Conservation (phyloP, 257 asterid genomes). For the Linaria vulgaris region DNA sequence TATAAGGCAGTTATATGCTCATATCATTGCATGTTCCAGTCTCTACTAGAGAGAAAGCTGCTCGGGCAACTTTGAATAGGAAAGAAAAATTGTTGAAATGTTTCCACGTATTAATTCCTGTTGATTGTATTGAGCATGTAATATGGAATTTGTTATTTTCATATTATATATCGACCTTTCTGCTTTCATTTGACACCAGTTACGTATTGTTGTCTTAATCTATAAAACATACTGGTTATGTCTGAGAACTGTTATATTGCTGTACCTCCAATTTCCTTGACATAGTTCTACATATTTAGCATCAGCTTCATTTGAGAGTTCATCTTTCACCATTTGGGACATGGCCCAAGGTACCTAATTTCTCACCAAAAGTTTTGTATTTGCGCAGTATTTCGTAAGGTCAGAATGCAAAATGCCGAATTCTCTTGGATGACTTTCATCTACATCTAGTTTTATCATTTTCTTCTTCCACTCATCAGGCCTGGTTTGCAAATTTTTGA, state of each 20-base stretch:
- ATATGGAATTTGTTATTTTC: background rate
- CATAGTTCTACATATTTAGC: conserved; percentile 75
- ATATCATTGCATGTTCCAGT: too few relatives aligned
- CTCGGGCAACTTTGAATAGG: too few relatives aligned
- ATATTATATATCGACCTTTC: background rate
- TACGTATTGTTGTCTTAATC: background rate
- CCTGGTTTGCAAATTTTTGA: background rate
- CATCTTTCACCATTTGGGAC: conserved; percentile 96
- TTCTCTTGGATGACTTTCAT: background rate
- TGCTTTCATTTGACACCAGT: background rate
- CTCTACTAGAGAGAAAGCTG: too few relatives aligned
- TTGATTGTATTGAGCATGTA: background rate
- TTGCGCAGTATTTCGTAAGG: conserved; percentile 1
- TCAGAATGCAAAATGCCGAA: background rate
- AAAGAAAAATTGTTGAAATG: background rate
- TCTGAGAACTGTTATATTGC: conserved; percentile 2
- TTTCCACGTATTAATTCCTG: background rate
- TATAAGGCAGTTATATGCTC: too few relatives aligned
- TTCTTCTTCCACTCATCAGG: background rate
- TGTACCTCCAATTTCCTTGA: conserved; percentile 46
- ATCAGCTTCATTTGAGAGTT: conserved; percentile 83
- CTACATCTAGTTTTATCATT: background rate
- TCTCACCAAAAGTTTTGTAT: conserved; percentile 19
- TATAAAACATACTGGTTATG: conserved; percentile 1
- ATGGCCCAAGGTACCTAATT: conserved; percentile 76